Evolutionary conservation across 73 alveolate species (phyloP).

Genomic region (Urostyla sp.): DNA sequence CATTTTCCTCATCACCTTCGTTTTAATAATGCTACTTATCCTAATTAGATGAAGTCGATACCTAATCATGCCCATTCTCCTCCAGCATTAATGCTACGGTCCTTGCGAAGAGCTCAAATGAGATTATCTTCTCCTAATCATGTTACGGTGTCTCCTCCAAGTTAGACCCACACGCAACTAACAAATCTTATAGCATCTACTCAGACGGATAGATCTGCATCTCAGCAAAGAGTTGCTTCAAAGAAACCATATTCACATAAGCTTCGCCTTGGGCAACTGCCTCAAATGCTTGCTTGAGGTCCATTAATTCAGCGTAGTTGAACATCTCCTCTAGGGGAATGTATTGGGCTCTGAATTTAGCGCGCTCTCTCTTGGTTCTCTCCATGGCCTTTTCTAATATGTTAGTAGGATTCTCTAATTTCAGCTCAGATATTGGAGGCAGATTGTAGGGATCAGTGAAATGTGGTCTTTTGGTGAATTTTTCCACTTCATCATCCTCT

Average conservation of each 20-base stretch:
- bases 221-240: slow-evolving; percentile 58
- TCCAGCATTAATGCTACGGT: slow-evolving; percentile 68
- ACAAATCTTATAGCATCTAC: slow-evolving; percentile 60
- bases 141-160: slow-evolving; percentile 45
- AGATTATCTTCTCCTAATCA: slow-evolving; percentile 38
- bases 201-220: slow-evolving; percentile 73
- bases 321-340: slow-evolving; percentile 74
- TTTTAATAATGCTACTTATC: slow-evolving; percentile 6
- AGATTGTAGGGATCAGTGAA: slow-evolving; percentile 87
- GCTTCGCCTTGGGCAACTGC: slow-evolving; percentile 67
- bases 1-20: neutral
- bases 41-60: slow-evolving; percentile 40
- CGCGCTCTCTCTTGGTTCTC: slow-evolving; percentile 74
- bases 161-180: slow-evolving; percentile 44
- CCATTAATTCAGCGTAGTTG: slow-evolving; percentile 64
- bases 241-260: slow-evolving; percentile 54
- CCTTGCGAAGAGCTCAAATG: slow-evolving; percentile 70
- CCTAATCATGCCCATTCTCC: slow-evolving; percentile 62
- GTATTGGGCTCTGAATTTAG: slow-evolving; percentile 65
- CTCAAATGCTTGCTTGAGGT: slow-evolving; percentile 66
- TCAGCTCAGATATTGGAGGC: slow-evolving; percentile 82
- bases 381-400: slow-evolving; percentile 86
- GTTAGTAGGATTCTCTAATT: slow-evolving; percentile 80
- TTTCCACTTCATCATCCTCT: slow-evolving; percentile 86
- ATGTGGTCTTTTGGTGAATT: slow-evolving; percentile 65